Evolutionary conservation across 257 asterid genomes (phyloP).

Genomic region (Nicotiana paniculata): DNA sequence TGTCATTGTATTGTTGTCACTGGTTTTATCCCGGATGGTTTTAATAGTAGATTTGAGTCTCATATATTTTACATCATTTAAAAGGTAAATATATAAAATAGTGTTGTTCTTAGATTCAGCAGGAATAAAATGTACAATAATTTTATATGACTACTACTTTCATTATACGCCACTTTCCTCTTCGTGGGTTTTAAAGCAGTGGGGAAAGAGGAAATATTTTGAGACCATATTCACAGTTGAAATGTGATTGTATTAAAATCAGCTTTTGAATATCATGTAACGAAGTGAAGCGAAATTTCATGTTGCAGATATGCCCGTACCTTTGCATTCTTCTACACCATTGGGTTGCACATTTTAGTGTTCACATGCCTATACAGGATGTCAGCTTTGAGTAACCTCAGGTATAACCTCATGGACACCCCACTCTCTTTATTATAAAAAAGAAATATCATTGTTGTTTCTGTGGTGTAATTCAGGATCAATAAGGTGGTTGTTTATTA

Average conservation of each 20-base stretch:
- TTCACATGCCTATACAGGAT: slow-evolving; percentile 89
- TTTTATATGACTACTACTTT: neutral
- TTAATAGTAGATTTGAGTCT: neutral
- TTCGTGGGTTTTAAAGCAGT: neutral
- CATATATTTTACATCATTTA: neutral
- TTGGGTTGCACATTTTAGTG: slow-evolving; percentile 83
- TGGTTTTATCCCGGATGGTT: neutral
- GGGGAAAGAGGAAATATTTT: neutral
- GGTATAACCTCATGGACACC: slow-evolving; percentile 26
- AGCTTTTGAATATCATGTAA: neutral
- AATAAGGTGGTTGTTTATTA: slow-evolving; percentile 9
- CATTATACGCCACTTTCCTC: neutral
- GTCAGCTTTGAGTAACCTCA: slow-evolving; percentile 87
- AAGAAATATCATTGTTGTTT: neutral
- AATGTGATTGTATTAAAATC: neutral
- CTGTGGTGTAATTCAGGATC: neutral
- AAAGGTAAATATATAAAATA: neutral
- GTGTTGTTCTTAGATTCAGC: neutral
- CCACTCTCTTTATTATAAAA: neutral
- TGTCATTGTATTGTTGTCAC: neutral
- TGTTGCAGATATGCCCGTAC: slow-evolving; percentile 76
- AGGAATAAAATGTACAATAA: neutral
- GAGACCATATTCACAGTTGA: neutral
- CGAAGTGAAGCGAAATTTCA: neutral
- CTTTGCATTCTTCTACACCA: slow-evolving; percentile 90